These are phyloP conservation scores for Vigna hirtella DNA, from an alignment of 306 rosid genomes.

Conservation along the genomic window DNA sequence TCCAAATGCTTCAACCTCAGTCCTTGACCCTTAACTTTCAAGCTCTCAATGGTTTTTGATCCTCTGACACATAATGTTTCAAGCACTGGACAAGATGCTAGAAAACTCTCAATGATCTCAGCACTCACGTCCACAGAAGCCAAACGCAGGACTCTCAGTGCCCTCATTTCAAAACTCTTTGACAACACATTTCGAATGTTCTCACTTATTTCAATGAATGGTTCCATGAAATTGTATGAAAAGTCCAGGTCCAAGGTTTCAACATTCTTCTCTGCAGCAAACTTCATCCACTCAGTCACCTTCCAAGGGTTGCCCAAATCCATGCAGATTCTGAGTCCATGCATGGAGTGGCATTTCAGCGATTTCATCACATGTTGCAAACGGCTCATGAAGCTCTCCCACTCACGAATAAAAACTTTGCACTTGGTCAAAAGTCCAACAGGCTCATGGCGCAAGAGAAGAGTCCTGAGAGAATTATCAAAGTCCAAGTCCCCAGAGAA, in stretches of 20 bases:
- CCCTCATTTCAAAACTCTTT: not conserved
- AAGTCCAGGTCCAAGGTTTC: constrained; percentile 18
- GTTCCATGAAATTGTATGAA: not conserved
- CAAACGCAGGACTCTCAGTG: not conserved
- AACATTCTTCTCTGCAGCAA: constrained; percentile 11
- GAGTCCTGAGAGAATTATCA: constrained; percentile 4
- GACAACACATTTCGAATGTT: not conserved
- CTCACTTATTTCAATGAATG: not conserved
- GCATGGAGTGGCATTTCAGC: not conserved
- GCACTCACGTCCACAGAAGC: constrained; percentile 28
- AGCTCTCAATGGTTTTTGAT: not conserved
- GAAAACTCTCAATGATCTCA: not conserved
- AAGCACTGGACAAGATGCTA: constrained; percentile 21
- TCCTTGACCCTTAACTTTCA: not conserved
- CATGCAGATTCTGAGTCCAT: constrained; percentile 33
- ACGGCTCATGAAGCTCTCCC: not conserved
- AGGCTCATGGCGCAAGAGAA: not conserved
- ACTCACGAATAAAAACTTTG: not conserved
- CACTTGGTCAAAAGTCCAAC: not conserved
- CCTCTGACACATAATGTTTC: not conserved
- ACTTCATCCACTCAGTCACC: not conserved
- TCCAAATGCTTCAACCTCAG: constrained; percentile 35
- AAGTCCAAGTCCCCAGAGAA: constrained; percentile 23
- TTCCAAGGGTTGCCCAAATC: constrained; percentile 32
- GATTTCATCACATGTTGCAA: not conserved